Evolutionary conservation across 2,329 filamentous ascomycete genomes (phyloP).

Genomic region (Trematosphaeria pertusa): DNA sequence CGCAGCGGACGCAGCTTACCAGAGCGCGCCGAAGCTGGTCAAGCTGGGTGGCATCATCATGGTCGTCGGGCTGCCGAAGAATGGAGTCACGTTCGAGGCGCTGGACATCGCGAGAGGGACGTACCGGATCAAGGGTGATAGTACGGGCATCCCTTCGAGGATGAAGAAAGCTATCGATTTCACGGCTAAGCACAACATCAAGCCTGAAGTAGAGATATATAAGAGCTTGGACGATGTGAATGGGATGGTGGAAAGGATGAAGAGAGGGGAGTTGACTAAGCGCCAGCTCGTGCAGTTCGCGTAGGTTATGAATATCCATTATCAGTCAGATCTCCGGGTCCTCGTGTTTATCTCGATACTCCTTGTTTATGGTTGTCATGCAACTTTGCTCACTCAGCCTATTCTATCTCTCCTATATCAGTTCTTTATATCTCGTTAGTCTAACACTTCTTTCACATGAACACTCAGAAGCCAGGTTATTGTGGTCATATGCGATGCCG

Average conservation of each 20-base stretch:
- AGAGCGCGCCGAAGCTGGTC: constrained; percentile 40
- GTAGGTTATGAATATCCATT: no score
- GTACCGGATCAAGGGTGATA: constrained; percentile 49
- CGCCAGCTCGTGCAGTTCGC: constrained; percentile 39
- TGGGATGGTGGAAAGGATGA: constrained; percentile 46
- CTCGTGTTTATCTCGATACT: no score
- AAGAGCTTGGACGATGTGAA: constrained; percentile 41
- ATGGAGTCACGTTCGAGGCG: constrained; percentile 19
- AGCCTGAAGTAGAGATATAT: constrained; percentile 42
- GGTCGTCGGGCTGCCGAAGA: constrained; percentile 41
- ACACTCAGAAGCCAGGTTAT: no score
- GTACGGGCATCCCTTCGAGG: constrained; percentile 48
- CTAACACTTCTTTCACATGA: no score
- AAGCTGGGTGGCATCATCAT: constrained; percentile 43
- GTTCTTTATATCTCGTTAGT: no score
- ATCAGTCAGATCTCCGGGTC: no score
- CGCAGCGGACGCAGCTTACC: constrained; percentile 43
- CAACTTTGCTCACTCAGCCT: no score
- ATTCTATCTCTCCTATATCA: no score
- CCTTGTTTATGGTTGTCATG: no score
- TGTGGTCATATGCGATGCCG: no score
- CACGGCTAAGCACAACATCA: constrained; percentile 46
- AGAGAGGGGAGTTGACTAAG: constrained; percentile 36
- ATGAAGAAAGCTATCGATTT: constrained; percentile 51
- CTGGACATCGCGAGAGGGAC: constrained; percentile 40